phyloP scores from a whole-genome alignment of 1,284 basidiomycete species.

The Ceratobasidium sp. region DNA sequence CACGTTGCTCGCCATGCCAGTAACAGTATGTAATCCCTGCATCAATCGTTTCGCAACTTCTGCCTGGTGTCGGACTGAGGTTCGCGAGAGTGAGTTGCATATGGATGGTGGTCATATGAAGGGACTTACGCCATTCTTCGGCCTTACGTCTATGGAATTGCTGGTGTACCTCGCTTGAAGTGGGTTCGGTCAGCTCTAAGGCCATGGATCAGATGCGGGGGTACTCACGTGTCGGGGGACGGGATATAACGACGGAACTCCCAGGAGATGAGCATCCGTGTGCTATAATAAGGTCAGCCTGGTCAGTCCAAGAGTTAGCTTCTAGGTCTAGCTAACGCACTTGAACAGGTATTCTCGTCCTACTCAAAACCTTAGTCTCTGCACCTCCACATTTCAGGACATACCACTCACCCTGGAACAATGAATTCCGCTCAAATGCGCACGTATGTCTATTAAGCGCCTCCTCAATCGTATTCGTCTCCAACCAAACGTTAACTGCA shows the following conservation, averaged over 20 bases:
- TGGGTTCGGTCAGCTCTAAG: constrained; percentile 9
- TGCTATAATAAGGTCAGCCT: constrained; percentile 57
- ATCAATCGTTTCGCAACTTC: constrained; percentile 69
- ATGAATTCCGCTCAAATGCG: constrained; percentile 68
- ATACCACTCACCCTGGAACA: constrained; percentile 62
- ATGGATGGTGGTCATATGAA: neutral
- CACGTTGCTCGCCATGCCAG: constrained; percentile 66
- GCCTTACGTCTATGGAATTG: constrained; percentile 72
- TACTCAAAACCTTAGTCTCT: neutral
- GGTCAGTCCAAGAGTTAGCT: constrained; percentile 41
- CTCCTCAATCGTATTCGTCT: constrained; percentile 71
- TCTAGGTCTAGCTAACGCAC: constrained; percentile 59
- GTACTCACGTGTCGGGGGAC: constrained; percentile 65
- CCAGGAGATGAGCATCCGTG: constrained; percentile 73
- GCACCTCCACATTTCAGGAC: neutral
- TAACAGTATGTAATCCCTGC: constrained; percentile 68
- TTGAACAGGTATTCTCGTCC: constrained; percentile 78
- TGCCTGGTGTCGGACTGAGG: constrained; percentile 69
- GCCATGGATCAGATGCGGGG: constrained; percentile 8
- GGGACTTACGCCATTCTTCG: constrained; percentile 74
- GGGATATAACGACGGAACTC: constrained; percentile 74
- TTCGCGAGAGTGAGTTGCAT: constrained; percentile 21
- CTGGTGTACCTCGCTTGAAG: constrained; percentile 61
- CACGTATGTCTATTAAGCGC: constrained; percentile 73
- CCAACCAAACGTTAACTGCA: constrained; percentile 74